Percentiles rank a stretch among this genome's conserved stretches.
Evolutionary conservation across 805 yeast species (phyloP).

Genomic region (Jamesozyma gamospora): DNA sequence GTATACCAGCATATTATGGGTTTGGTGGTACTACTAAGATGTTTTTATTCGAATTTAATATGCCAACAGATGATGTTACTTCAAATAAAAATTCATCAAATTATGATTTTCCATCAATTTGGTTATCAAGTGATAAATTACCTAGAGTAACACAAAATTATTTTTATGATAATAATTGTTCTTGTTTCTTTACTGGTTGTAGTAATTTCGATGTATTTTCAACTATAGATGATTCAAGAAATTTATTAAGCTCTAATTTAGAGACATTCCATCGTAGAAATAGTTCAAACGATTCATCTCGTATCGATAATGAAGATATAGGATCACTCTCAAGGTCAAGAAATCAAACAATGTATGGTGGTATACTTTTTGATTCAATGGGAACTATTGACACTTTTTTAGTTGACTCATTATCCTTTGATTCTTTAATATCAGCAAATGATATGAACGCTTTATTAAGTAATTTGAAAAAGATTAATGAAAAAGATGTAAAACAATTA

Average conservation of each 20-base stretch:
- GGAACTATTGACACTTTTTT: conserved; percentile 53
- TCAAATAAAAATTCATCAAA: conserved; percentile 23
- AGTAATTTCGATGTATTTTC: too few relatives aligned
- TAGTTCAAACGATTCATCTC: too few relatives aligned
- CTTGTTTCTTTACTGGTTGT: conserved; percentile 42
- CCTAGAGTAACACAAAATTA: conserved; percentile 64
- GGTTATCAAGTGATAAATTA: conserved; percentile 61
- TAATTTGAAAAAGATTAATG: too few relatives aligned
- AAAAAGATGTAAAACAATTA: too few relatives aligned
- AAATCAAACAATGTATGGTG: conserved; percentile 48
- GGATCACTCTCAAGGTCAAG: conserved; percentile 50
- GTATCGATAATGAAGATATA: too few relatives aligned
- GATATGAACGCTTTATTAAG: conserved; percentile 39
- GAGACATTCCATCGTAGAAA: conserved; percentile 48
- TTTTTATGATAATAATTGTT: too few relatives aligned
- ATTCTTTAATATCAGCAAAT: conserved; percentile 33
- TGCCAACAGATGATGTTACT: conserved; percentile 43
- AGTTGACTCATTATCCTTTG: conserved; percentile 42
- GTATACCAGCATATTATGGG: conserved; percentile 64
- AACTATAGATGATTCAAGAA: too few relatives aligned
- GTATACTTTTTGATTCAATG: conserved; percentile 53
- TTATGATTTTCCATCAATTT: conserved; percentile 56
- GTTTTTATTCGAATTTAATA: conserved; percentile 57
- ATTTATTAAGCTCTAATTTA: too few relatives aligned
- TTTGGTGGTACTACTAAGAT: conserved; percentile 52